Evolutionary conservation across 1,284 basidiomycete genomes (phyloP).

Genomic region (Uromyces viciae-fabae): DNA sequence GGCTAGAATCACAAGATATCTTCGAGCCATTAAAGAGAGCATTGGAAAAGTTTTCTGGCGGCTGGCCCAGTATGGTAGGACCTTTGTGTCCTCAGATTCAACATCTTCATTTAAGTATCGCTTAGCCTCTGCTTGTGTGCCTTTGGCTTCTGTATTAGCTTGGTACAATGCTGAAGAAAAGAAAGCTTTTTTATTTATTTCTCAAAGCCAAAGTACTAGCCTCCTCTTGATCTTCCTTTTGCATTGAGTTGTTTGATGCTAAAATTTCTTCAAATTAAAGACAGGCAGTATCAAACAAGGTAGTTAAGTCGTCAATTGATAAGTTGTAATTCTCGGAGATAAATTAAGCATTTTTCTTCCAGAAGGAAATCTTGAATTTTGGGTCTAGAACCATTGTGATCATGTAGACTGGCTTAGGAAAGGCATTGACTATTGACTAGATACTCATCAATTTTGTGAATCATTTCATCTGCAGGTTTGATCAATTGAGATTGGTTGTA

Average conservation of each 20-base stretch:
- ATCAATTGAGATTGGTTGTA: too few relatives aligned
- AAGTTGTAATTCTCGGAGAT: too few relatives aligned
- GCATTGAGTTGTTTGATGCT: neutral
- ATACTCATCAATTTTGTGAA: too few relatives aligned
- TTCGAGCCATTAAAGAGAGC: neutral
- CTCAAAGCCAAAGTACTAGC: neutral
- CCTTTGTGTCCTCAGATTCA: neutral
- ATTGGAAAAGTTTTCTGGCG: neutral
- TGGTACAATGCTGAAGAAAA: neutral
- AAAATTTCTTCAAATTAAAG: neutral
- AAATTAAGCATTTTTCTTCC: too few relatives aligned
- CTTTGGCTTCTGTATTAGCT: neutral
- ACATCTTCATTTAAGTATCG: neutral
- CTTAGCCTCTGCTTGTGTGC: neutral
- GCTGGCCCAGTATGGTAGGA: neutral
- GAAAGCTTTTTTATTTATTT: neutral
- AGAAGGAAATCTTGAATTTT: too few relatives aligned
- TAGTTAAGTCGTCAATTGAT: neutral
- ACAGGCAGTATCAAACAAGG: neutral
- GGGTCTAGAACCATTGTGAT: too few relatives aligned
- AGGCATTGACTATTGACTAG: too few relatives aligned
- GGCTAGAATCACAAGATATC: neutral
- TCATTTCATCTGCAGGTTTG: too few relatives aligned
- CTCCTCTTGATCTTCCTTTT: too few relatives aligned
- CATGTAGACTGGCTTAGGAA: too few relatives aligned